phyloP scores from a whole-genome alignment of 257 asterid genomes.

The Solanum virginianum region DNA sequence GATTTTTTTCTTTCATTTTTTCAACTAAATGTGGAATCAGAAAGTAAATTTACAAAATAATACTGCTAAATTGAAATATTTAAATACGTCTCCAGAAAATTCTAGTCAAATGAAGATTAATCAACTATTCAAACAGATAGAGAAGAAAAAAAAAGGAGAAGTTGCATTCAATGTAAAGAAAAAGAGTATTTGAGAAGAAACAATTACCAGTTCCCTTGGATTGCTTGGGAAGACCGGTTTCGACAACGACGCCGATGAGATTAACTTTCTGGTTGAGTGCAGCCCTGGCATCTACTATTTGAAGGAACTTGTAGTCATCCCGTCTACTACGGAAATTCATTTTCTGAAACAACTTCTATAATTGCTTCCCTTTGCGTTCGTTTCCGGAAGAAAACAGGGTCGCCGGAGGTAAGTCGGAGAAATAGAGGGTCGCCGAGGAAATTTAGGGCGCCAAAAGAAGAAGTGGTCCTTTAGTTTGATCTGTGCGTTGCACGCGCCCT shows the following conservation, averaged over 20 bases:
- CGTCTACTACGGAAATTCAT: not conserved
- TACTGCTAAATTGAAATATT: not conserved
- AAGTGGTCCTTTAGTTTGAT: not conserved
- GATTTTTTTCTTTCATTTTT: not conserved
- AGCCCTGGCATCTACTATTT: constrained; percentile 35
- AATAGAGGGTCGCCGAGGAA: not conserved
- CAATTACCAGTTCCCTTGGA: constrained; percentile 57
- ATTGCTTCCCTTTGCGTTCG: not conserved
- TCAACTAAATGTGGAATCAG: not conserved
- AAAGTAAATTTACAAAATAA: not conserved
- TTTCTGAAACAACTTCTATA: not conserved
- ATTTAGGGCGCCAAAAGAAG: not conserved
- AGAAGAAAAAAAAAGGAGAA: not conserved
- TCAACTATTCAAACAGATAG: not conserved
- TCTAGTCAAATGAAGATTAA: not conserved
- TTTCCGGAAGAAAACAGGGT: not conserved
- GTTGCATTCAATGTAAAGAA: not conserved
- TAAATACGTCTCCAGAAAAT: not conserved
- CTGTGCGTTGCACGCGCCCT: not conserved
- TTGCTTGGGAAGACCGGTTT: constrained; percentile 35
- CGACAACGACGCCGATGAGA: constrained; percentile 49
- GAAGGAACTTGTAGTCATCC: constrained; percentile 43
- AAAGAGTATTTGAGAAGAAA: not conserved
- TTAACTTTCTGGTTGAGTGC: constrained; percentile 51
- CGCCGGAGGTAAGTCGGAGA: not conserved